phyloP scores from a whole-genome alignment of 768 basidiomycete genomes.

The Pleurotus salmoneostramineus region DNA sequence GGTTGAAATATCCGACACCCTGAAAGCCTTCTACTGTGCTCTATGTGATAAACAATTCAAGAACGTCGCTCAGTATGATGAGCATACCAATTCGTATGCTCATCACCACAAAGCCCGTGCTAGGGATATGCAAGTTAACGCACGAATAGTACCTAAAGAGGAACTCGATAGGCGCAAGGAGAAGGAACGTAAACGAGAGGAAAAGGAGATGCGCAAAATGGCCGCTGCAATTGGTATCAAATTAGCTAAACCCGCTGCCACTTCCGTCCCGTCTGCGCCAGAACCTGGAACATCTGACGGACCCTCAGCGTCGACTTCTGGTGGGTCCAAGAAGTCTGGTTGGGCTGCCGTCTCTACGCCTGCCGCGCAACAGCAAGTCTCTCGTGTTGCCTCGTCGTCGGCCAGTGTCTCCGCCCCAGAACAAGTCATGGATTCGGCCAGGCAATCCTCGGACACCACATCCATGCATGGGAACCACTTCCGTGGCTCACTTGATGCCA shows the following conservation, averaged over 20 bases:
- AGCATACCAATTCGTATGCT: constrained; percentile 86
- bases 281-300: constrained; percentile 17
- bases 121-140: constrained; percentile 77
- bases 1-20: constrained; percentile 62
- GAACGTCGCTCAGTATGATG: constrained; percentile 83
- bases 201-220: constrained; percentile 80
- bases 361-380: constrained; percentile 5
- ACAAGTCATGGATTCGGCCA: no score
- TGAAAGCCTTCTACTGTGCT: constrained; percentile 75
- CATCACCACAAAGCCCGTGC: constrained; percentile 83
- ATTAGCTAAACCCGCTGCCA: constrained; percentile 42
- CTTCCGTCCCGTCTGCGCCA: constrained; percentile 14
- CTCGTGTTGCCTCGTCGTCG: neutral
- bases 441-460: no score
- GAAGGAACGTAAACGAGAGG: constrained; percentile 82
- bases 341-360: constrained; percentile 45
- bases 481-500: constrained; percentile 56
- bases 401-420: neutral
- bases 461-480: constrained; percentile 23
- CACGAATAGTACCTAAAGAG: constrained; percentile 59
- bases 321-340: constrained; percentile 38
- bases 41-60: constrained; percentile 88
- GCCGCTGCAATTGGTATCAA: constrained; percentile 80
- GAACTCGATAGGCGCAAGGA: constrained; percentile 76
- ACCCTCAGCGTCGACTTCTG: constrained; percentile 19